Evolutionary conservation across 169 alveolate genomes (phyloP).

Genomic region (Neospora caninum): DNA sequence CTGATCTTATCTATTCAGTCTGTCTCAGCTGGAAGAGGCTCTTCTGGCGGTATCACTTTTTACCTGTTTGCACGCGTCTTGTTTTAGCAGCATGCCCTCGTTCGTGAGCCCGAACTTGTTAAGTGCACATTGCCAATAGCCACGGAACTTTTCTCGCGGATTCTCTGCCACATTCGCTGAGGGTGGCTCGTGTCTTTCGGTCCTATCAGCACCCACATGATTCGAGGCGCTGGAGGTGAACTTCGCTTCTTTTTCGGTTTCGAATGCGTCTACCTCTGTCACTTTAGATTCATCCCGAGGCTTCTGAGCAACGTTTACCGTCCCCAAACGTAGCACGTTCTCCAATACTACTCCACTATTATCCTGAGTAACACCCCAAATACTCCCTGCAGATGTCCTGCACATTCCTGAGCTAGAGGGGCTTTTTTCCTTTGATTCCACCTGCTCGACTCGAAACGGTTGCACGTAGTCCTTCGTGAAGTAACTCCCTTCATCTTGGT

Average conservation of each 20-base stretch:
- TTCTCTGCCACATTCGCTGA: neutral
- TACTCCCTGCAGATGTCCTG: no score
- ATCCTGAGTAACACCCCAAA: no score
- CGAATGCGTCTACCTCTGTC: no score
- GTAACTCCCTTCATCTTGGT: neutral
- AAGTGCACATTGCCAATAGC: conserved; percentile 49
- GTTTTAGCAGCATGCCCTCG: conserved; percentile 59
- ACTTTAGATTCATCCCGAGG: no score
- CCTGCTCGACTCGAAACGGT: neutral
- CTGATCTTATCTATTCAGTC: no score
- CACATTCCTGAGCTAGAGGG: neutral
- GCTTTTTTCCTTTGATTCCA: neutral
- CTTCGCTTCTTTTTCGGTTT: no score
- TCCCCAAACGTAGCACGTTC: no score
- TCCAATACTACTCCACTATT: no score
- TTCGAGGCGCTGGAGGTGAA: neutral
- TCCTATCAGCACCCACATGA: neutral
- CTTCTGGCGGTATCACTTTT: no score
- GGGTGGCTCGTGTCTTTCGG: neutral
- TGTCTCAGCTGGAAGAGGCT: no score
- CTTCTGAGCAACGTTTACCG: no score
- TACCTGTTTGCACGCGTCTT: conserved; percentile 39
- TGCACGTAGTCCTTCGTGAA: neutral
- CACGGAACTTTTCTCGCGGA: neutral
- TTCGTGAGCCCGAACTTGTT: conserved; percentile 36